Percentiles rank a stretch among this genome's conserved stretches.
Conservation (phyloP, 176 grass and related monocot species). For the Oropetium thomaeum region DNA sequence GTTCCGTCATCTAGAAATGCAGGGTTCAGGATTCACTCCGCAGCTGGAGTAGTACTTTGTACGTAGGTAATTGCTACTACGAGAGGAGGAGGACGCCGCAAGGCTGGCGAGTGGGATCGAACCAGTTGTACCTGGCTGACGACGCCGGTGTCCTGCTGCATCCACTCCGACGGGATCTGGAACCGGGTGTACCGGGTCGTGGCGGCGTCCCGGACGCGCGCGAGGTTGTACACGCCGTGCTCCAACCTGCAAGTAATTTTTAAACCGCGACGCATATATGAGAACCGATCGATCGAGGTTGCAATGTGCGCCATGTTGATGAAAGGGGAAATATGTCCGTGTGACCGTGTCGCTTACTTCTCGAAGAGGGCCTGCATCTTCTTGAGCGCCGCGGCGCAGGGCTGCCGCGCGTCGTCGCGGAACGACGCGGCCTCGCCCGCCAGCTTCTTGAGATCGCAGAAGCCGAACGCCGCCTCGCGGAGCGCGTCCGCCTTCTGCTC, state of each 20-base stretch:
- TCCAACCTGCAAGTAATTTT: constrained; percentile 78
- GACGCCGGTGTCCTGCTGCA: constrained; percentile 72
- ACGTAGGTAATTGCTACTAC: background rate
- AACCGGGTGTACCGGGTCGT: constrained; percentile 68
- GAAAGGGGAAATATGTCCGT: no score
- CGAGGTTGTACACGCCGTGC: constrained; percentile 84
- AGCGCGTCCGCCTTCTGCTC: constrained; percentile 97
- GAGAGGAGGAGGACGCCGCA: background rate
- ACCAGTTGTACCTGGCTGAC: constrained; percentile 71
- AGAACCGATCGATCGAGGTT: background rate
- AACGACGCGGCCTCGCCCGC: constrained; percentile 55
- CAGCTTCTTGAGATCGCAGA: constrained; percentile 85
- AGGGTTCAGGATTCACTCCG: background rate
- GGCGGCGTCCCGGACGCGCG: constrained; percentile 72
- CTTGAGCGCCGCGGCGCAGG: constrained; percentile 69
- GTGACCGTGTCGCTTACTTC: constrained; percentile 61
- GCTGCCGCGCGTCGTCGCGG: constrained; percentile 62
- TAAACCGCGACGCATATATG: background rate
- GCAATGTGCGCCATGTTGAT: background rate
- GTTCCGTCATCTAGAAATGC: background rate
- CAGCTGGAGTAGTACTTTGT: background rate
- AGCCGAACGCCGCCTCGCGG: constrained; percentile 96
- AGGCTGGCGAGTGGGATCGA: background rate
- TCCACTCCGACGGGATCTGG: constrained; percentile 87
- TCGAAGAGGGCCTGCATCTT: constrained; percentile 93